Evolutionary conservation across 108 stramenopile genomes (phyloP).

Genomic region (Nitzschia sp.): DNA sequence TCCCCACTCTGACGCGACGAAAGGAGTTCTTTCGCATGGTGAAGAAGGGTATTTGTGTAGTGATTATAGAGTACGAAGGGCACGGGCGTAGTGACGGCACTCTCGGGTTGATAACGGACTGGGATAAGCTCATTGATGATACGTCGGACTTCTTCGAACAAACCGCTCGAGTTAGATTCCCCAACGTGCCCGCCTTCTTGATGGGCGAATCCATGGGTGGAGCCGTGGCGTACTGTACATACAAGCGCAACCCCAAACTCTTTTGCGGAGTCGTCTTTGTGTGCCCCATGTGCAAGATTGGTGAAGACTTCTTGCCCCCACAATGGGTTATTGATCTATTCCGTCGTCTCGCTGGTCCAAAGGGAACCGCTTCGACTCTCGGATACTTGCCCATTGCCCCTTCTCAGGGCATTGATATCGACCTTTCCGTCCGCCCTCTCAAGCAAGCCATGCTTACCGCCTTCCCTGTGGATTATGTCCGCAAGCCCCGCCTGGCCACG

Average conservation of each 20-base stretch:
- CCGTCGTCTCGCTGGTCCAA: constrained; percentile 43
- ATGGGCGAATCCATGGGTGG: constrained; percentile 82
- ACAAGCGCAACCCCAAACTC: constrained; percentile 37
- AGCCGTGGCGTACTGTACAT: constrained; percentile 57
- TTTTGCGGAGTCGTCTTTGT: constrained; percentile 65
- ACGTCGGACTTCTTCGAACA: constrained; percentile 50
- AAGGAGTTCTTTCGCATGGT: constrained; percentile 59
- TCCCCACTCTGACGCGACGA: constrained; percentile 50
- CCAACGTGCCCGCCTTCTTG: constrained; percentile 51
- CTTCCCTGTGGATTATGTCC: constrained; percentile 49
- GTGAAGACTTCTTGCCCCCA: constrained; percentile 54
- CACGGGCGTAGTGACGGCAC: constrained; percentile 67
- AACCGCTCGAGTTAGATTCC: constrained; percentile 38
- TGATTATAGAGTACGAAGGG: constrained; percentile 75
- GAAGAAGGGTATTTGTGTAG: constrained; percentile 52
- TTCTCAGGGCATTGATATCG: constrained; percentile 40
- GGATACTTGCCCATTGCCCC: constrained; percentile 53
- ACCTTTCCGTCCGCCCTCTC: constrained; percentile 21
- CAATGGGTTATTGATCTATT: constrained; percentile 56
- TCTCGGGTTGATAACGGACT: constrained; percentile 50
- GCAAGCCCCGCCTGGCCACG: constrained; percentile 67
- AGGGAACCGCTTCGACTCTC: constrained; percentile 38
- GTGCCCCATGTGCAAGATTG: constrained; percentile 73
- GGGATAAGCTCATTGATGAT: constrained; percentile 55
- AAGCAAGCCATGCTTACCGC: constrained; percentile 12